These are phyloP conservation scores for Cyclotella cryptica DNA, from an alignment of 108 stramenopile genomes.

Conservation along the genomic window DNA sequence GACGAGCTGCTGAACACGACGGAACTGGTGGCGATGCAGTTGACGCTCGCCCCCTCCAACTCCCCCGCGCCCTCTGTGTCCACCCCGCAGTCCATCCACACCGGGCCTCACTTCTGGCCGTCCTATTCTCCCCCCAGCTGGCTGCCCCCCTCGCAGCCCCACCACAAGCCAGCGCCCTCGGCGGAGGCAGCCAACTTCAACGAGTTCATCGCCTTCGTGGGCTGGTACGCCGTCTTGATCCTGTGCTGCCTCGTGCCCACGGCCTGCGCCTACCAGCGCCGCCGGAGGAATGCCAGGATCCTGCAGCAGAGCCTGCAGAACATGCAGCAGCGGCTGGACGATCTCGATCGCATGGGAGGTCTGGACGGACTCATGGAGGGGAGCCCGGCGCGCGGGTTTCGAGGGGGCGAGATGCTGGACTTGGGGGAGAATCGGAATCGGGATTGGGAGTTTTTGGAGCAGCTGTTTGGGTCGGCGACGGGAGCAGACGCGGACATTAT, in stretches of 20 bases:
- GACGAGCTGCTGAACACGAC: no score
- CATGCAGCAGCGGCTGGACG: constrained; percentile 14
- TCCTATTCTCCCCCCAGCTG: no score
- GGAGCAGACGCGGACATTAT: not conserved
- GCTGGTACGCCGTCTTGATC: constrained; percentile 76
- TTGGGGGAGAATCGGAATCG: constrained; percentile 7
- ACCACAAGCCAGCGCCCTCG: not conserved
- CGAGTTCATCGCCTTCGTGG: constrained; percentile 71
- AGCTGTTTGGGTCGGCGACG: constrained; percentile 5
- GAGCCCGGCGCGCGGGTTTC: not conserved
- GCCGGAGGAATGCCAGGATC: constrained; percentile 34
- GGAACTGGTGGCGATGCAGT: no score
- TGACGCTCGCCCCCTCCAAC: no score
- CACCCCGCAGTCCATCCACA: no score
- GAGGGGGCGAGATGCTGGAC: not conserved
- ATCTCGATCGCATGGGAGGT: constrained; percentile 8
- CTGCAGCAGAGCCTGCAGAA: constrained; percentile 11
- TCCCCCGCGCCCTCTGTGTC: no score
- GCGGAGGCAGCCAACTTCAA: not conserved
- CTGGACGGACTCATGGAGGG: not conserved
- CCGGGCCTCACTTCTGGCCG: no score
- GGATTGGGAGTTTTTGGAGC: constrained; percentile 39
- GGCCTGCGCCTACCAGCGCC: constrained; percentile 66
- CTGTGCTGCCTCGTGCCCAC: constrained; percentile 79
- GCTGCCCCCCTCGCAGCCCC: no score